Evolutionary conservation across 495 filamentous ascomycete genomes (phyloP).

Genomic region (Neohortaea acidophila): DNA sequence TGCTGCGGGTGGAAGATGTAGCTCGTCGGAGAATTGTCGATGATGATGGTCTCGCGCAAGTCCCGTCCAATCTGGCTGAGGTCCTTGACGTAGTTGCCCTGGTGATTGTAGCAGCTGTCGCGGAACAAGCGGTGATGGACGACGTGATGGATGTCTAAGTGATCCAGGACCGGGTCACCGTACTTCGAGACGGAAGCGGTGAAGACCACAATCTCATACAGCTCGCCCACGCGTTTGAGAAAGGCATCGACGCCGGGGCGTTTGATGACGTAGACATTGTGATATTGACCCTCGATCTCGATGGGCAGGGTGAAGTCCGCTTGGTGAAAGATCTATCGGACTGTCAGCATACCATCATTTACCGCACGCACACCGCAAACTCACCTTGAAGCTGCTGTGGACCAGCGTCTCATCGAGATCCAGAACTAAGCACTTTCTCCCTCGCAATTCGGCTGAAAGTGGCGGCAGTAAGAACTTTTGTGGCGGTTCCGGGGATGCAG

Average conservation of each 20-base stretch:
- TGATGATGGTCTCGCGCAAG: slow-evolving; percentile 95
- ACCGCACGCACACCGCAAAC: background rate
- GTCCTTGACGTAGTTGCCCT: slow-evolving; percentile 99
- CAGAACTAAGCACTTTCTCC: slow-evolving; percentile 85
- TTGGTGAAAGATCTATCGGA: slow-evolving; percentile 73
- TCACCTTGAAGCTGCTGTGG: slow-evolving; percentile 97
- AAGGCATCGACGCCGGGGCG: slow-evolving; percentile 93
- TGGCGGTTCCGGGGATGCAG: slow-evolving; percentile 24
- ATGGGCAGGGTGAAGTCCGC: slow-evolving; percentile 99
- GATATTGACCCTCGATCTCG: slow-evolving; percentile 96
- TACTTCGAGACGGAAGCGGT: slow-evolving; percentile 99
- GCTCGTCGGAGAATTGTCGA: slow-evolving; percentile 97
- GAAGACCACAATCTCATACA: slow-evolving; percentile 98
- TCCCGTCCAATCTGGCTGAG: slow-evolving; percentile 93
- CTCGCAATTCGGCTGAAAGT: slow-evolving; percentile 56
- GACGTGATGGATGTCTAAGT: slow-evolving; percentile 92
- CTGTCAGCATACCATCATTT: slow-evolving; percentile 15
- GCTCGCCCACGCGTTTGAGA: slow-evolving; percentile 94
- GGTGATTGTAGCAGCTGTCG: slow-evolving; percentile 98
- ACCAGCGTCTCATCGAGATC: slow-evolving; percentile 98
- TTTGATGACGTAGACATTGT: slow-evolving; percentile 99
- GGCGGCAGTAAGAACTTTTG: slow-evolving; percentile 70
- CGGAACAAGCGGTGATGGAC: slow-evolving; percentile 94
- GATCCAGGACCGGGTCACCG: slow-evolving; percentile 88
- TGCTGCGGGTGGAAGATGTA: slow-evolving; percentile 99